These are phyloP conservation scores for Pichia gijzeniarum DNA, from an alignment of 805 yeast genomes.

Conservation along the genomic window DNA sequence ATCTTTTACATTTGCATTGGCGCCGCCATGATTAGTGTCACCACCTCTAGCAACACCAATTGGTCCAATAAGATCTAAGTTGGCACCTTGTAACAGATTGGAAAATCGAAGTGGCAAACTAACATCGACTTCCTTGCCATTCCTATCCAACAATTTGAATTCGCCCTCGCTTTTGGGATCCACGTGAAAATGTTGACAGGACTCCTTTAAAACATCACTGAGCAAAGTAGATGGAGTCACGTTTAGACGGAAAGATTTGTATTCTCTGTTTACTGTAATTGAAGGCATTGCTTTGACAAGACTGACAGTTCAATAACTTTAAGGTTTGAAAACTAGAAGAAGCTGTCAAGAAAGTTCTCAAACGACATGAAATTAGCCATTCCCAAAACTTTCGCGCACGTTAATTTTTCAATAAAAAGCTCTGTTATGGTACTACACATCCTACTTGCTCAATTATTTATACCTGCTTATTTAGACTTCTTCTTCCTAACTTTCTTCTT, in stretches of 20 bases:
- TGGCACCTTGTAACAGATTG: constrained; percentile 40
- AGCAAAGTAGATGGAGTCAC: constrained; percentile 20
- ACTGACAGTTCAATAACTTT: neutral
- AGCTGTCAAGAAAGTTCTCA: too few relatives aligned
- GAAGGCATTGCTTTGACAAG: neutral
- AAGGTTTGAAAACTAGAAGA: too few relatives aligned
- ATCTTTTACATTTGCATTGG: neutral
- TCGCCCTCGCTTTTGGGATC: neutral
- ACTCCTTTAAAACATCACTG: constrained; percentile 30
- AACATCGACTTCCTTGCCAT: constrained; percentile 24
- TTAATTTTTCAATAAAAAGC: too few relatives aligned
- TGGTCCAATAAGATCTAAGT: constrained; percentile 25
- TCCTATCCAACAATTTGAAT: constrained; percentile 6
- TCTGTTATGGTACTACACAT: too few relatives aligned
- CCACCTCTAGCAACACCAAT: neutral
- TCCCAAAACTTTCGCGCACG: too few relatives aligned
- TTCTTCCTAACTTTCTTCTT: neutral
- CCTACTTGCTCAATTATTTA: too few relatives aligned
- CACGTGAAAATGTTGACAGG: constrained; percentile 32
- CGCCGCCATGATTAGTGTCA: neutral
- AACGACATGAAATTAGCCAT: too few relatives aligned
- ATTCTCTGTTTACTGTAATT: constrained; percentile 1
- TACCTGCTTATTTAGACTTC: neutral
- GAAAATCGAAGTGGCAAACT: constrained; percentile 38
- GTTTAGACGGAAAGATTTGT: neutral